These are phyloP conservation scores for Sporothrix curviconia DNA, from an alignment of 2,329 filamentous ascomycete species.

Conservation along the genomic window DNA sequence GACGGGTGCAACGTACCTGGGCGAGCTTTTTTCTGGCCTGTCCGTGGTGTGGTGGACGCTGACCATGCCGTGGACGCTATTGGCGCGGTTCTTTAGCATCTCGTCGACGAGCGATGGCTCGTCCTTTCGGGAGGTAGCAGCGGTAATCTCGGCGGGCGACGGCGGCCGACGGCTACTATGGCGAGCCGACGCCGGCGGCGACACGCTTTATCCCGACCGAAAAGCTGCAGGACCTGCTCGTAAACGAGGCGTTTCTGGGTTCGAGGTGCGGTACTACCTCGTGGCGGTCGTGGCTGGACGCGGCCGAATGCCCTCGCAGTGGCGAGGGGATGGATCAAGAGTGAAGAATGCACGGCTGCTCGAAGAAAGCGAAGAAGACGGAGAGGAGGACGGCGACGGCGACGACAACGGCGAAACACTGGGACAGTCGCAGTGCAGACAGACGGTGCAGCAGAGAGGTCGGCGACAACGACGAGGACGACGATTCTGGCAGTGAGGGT, in stretches of 20 bases:
- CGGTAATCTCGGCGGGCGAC: neutral
- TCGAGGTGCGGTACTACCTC: conserved; percentile 84
- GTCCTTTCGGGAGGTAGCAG: neutral
- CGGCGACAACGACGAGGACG: neutral
- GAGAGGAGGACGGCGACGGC: neutral
- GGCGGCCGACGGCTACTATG: conserved; percentile 9
- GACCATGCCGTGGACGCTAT: conserved; percentile 18
- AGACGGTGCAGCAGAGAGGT: too few species aligned
- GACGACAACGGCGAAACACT: neutral
- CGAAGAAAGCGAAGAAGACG: neutral
- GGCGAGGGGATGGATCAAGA: neutral
- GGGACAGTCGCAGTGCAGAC: too few species aligned
- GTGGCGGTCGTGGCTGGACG: conserved; percentile 63
- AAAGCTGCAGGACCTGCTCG: conserved; percentile 85
- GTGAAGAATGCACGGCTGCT: neutral
- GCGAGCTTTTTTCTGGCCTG: conserved; percentile 16
- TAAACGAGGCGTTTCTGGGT: conserved; percentile 94
- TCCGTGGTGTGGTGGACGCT: conserved; percentile 29
- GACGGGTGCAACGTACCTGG: conserved; percentile 60
- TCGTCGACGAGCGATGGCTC: conserved; percentile 1
- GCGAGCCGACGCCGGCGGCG: conserved; percentile 27
- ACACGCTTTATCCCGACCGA: conserved; percentile 72
- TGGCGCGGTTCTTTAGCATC: conserved; percentile 13
- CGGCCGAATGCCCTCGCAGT: neutral
- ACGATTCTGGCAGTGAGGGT: neutral